Evolutionary conservation across 164 flowering plant species (phyloP).

Genomic region (Magnolia changhungtana): DNA sequence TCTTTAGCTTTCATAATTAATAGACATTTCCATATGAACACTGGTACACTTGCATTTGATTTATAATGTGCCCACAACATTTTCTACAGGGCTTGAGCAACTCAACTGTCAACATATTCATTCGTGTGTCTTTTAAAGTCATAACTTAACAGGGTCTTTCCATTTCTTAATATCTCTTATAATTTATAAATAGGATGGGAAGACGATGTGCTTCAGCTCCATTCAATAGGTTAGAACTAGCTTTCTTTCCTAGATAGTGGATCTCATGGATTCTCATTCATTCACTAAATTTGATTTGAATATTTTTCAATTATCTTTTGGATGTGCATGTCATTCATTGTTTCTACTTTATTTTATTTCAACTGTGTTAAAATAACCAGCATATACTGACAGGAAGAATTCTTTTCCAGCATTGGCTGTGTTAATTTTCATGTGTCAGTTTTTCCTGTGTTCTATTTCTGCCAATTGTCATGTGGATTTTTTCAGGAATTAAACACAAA

Average conservation of each 20-base stretch:
- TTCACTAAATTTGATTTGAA: not conserved
- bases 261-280: not conserved
- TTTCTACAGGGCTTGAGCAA: not conserved
- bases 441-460: too few relatives aligned
- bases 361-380: too few relatives aligned
- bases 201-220: slow-evolving; percentile 46
- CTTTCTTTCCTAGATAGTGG: not conserved
- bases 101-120: not conserved
- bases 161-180: slow-evolving; percentile 7
- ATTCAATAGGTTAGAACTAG: slow-evolving; percentile 67
- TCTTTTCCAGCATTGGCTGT: too few relatives aligned
- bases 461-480: not conserved
- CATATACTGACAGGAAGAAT: too few relatives aligned
- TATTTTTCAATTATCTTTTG: too few relatives aligned
- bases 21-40: too few relatives aligned
- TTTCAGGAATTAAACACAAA: not conserved
- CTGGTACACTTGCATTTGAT: not conserved
- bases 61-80: not conserved
- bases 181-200: slow-evolving; percentile 44
- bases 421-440: too few relatives aligned
- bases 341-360: too few relatives aligned
- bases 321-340: too few relatives aligned
- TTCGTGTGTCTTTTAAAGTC: not conserved
- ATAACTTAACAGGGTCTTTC: not conserved
- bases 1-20: too few relatives aligned